These are phyloP conservation scores for Lobosporangium transversale DNA, from an alignment of 192 early-diverging fungal genomes.

Conservation along the genomic window DNA sequence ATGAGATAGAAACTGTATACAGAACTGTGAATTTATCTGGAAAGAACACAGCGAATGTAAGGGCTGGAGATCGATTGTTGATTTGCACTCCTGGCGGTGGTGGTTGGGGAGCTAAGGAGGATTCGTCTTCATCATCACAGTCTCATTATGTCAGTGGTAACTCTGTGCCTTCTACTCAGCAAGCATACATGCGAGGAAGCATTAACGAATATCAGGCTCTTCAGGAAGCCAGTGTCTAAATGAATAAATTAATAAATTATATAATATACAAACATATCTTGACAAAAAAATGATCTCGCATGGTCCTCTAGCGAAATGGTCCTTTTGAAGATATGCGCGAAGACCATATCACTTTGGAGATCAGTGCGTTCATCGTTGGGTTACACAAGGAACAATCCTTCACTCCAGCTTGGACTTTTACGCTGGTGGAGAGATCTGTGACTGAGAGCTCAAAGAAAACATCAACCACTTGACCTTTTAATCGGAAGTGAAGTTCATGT, in stretches of 20 bases:
- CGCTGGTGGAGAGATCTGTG: too few relatives aligned
- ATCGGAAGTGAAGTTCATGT: too few relatives aligned
- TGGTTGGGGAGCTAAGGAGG: slow-evolving; percentile 69
- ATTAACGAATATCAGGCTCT: slow-evolving; percentile 44
- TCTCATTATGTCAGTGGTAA: not conserved
- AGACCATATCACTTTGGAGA: too few relatives aligned
- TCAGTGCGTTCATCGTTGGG: too few relatives aligned
- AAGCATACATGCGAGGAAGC: slow-evolving; percentile 25
- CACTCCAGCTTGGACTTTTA: too few relatives aligned
- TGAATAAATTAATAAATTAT: not conserved
- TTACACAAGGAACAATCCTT: too few relatives aligned
- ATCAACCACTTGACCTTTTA: too few relatives aligned
- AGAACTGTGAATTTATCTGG: slow-evolving; percentile 79
- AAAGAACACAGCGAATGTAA: slow-evolving; percentile 87
- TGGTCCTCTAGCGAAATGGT: too few relatives aligned
- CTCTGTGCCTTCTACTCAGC: slow-evolving; percentile 6
- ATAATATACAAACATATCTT: not conserved
- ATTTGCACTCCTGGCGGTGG: slow-evolving; percentile 95
- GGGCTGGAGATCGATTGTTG: slow-evolving; percentile 81
- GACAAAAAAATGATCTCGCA: not conserved
- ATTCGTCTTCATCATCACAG: not conserved
- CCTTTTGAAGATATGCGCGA: too few relatives aligned
- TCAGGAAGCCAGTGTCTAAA: slow-evolving; percentile 45
- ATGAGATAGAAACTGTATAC: slow-evolving; percentile 28
- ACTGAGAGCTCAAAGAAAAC: too few relatives aligned